These are phyloP conservation scores for Graphilbum ipis-grandicollis DNA, from an alignment of 2,329 filamentous ascomycete species.

Conservation along the genomic window DNA sequence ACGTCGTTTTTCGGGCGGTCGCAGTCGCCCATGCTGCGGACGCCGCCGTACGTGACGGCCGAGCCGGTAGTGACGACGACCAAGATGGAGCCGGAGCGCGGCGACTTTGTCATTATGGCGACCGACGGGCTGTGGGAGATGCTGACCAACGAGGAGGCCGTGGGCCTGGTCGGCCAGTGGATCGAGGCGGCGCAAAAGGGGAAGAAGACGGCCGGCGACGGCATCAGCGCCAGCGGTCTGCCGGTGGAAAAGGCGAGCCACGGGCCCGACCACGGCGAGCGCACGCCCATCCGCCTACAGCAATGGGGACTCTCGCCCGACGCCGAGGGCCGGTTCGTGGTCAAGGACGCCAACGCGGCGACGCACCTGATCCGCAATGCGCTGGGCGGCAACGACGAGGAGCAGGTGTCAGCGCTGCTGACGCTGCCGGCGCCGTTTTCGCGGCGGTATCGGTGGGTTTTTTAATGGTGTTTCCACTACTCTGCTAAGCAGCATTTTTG, in stretches of 20 bases:
- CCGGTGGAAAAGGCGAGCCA: slow-evolving; percentile 50
- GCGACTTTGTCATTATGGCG: slow-evolving; percentile 91
- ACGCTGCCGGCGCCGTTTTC: slow-evolving; percentile 86
- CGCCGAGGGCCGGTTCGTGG: slow-evolving; percentile 68
- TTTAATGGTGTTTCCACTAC: background rate
- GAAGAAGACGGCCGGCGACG: slow-evolving; percentile 30
- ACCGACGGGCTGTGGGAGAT: slow-evolving; percentile 98
- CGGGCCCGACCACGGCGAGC: slow-evolving; percentile 49
- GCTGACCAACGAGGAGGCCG: slow-evolving; percentile 95
- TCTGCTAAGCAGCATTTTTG: no score
- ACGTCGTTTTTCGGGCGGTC: slow-evolving; percentile 74
- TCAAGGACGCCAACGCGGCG: slow-evolving; percentile 89
- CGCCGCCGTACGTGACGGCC: slow-evolving; percentile 91
- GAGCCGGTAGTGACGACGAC: slow-evolving; percentile 92
- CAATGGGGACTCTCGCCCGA: slow-evolving; percentile 76
- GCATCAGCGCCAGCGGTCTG: slow-evolving; percentile 21
- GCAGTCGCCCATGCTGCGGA: slow-evolving; percentile 62
- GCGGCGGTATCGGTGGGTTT: slow-evolving; percentile 63
- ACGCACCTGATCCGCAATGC: slow-evolving; percentile 93
- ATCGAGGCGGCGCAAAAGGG: no score
- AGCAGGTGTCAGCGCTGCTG: slow-evolving; percentile 82
- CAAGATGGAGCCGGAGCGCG: slow-evolving; percentile 71
- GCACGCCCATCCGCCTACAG: slow-evolving; percentile 69
- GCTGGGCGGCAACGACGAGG: slow-evolving; percentile 78
- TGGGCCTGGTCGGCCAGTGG: slow-evolving; percentile 93